These are phyloP conservation scores for Vanrija pseudolonga DNA, from an alignment of 1,284 basidiomycete genomes.

Conservation along the genomic window DNA sequence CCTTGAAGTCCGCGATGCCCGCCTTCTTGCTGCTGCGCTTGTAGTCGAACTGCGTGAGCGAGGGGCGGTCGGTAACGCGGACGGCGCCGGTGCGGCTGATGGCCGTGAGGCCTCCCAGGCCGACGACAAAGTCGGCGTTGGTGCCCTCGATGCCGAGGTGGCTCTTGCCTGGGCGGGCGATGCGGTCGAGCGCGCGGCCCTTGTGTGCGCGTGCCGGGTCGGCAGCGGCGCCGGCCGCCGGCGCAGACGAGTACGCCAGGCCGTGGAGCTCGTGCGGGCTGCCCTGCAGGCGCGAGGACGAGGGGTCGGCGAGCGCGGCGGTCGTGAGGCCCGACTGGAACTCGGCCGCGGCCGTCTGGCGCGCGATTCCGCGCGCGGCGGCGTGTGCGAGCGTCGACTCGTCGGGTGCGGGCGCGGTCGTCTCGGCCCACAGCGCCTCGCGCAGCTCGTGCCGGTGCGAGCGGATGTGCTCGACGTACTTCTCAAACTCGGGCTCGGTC, in stretches of 20 bases:
- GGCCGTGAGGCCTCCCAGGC: conserved; percentile 43
- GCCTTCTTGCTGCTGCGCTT: conserved; percentile 17
- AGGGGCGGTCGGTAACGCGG: conserved; percentile 10
- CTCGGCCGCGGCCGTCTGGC: conserved; percentile 13
- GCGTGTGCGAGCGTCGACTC: conserved; percentile 14
- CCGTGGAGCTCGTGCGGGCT: conserved; percentile 36
- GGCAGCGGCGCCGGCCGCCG: conserved; percentile 7
- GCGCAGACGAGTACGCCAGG: conserved; percentile 33
- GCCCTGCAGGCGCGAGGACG: conserved; percentile 20
- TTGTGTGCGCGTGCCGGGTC: conserved; percentile 11
- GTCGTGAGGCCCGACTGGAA: conserved; percentile 26
- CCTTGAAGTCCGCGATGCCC: conserved; percentile 31
- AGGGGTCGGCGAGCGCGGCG: conserved; percentile 6
- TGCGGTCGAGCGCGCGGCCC: conserved; percentile 18
- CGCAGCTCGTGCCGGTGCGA: conserved; percentile 20
- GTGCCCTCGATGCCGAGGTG: conserved; percentile 18
- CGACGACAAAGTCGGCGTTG: conserved; percentile 35
- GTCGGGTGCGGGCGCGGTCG: conserved; percentile 1
- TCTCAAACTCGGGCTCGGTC: conserved; percentile 37
- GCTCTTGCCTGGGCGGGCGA: conserved; percentile 11
- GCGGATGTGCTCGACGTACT: conserved; percentile 35
- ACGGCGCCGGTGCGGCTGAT: conserved; percentile 9
- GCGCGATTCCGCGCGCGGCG: neutral
- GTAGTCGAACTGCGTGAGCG: conserved; percentile 27
- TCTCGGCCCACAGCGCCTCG: neutral